These are phyloP conservation scores for Coemansia sp. DNA, from an alignment of 192 early-diverging fungal species.

Conservation along the genomic window DNA sequence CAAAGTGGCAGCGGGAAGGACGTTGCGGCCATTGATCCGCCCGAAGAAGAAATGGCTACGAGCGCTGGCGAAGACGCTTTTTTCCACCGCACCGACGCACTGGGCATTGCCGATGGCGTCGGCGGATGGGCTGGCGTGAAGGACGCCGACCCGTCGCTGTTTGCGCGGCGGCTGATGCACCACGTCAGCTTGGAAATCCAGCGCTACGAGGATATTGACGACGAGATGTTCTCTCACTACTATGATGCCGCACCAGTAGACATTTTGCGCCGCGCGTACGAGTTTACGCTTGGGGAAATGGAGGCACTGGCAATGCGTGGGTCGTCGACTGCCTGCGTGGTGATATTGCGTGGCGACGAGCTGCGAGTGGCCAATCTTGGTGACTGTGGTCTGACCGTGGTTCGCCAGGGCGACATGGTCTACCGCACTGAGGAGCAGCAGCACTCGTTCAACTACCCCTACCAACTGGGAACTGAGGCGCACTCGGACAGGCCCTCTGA, in stretches of 20 bases:
- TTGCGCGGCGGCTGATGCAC: constrained; percentile 93
- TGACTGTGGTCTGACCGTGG: constrained; percentile 88
- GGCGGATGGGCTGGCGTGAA: constrained; percentile 85
- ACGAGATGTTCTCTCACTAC: constrained; percentile 77
- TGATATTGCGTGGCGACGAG: constrained; percentile 86
- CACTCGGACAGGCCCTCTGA: constrained; percentile 76
- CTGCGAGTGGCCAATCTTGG: constrained; percentile 92
- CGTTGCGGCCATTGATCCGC: background rate
- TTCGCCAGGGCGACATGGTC: constrained; percentile 82
- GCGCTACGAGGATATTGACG: constrained; percentile 79
- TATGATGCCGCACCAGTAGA: constrained; percentile 75
- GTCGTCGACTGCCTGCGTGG: constrained; percentile 87
- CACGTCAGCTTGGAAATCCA: constrained; percentile 80
- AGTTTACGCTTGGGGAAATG: constrained; percentile 70
- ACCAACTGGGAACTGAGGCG: constrained; percentile 86
- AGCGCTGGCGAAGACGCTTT: constrained; percentile 94
- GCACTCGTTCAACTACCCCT: constrained; percentile 98
- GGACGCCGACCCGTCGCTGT: constrained; percentile 86
- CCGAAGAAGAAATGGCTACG: constrained; percentile 59
- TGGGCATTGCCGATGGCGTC: constrained; percentile 95
- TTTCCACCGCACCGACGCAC: constrained; percentile 78
- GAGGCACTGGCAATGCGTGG: constrained; percentile 71
- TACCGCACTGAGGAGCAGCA: constrained; percentile 97
- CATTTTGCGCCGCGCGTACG: constrained; percentile 78
- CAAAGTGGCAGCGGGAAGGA: background rate